Conservation (phyloP, 1,139 yeast species). For the Geotrichum histeridarum region DNA sequence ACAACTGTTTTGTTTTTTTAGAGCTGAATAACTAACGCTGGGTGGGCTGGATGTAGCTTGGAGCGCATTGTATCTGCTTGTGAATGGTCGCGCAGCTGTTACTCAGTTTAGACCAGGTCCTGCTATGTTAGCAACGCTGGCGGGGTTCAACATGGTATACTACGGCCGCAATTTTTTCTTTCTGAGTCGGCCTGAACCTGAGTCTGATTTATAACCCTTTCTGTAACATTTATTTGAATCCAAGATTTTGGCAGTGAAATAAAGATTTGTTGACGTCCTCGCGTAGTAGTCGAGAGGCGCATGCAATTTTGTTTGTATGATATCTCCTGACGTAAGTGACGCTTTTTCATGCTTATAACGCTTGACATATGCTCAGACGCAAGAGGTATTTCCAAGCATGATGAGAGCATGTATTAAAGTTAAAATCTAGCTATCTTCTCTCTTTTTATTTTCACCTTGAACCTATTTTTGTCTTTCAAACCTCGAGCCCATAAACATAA, state of each 20-base stretch:
- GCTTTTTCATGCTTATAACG: too few relatives aligned
- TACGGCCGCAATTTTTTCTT: constrained; percentile 67
- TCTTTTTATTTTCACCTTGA: background rate
- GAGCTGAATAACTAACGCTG: background rate
- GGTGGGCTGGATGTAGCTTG: constrained; percentile 49
- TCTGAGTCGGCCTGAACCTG: constrained; percentile 21
- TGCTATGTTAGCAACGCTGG: constrained; percentile 51
- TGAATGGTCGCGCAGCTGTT: constrained; percentile 63
- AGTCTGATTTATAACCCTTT: background rate
- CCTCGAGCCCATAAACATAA: too few relatives aligned
- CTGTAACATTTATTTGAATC: too few relatives aligned
- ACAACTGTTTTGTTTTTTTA: background rate
- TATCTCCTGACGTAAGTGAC: too few relatives aligned
- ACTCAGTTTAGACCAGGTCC: constrained; percentile 51
- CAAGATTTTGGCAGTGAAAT: too few relatives aligned
- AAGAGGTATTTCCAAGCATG: too few relatives aligned
- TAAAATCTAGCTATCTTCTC: background rate
- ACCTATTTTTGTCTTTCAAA: too few relatives aligned
- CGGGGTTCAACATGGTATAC: constrained; percentile 56
- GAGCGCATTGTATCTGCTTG: constrained; percentile 71
- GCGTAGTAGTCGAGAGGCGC: too few relatives aligned
- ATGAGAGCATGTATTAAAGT: background rate
- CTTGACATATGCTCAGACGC: too few relatives aligned
- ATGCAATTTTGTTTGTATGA: too few relatives aligned
- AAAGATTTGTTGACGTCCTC: too few relatives aligned